Base-by-base conservation (phyloP, 192 early-diverging fungal genomes). In the Hyaloraphidium curvatum region DNA sequence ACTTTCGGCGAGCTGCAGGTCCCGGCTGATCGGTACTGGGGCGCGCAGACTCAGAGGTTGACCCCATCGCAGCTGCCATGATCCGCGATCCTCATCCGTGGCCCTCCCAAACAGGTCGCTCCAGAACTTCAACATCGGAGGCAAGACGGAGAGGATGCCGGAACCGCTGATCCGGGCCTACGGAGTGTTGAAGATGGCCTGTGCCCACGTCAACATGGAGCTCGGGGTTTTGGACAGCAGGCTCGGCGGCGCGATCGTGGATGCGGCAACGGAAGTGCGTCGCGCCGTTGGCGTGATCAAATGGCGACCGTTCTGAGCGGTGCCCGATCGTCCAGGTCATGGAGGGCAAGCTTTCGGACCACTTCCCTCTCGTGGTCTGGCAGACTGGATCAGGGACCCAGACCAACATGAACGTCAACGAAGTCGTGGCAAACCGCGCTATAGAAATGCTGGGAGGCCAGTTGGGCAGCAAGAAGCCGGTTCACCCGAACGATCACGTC, bases 401-500 rank as follows among this genome's bases (percentile, higher is more conserved):
- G 73, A 83, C 89, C 55, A 95, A 97, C 80, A 95, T 95, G 91
- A 95, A 95, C 59, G 86, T 79, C 59, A 90, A 87, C 66, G 73
- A 81, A 65, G 93, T 97, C 39, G 88, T 98, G 62, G 87, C 94
- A 52, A 98, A 98, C 83, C 83, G 94, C 37, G 94, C 94, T 26
- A 96, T 89, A 58, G 89, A 98, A 67, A 72, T 96, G 30, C 67
- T 98, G 31, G 71, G 71, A n/a, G 83, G 81, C 41, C 79, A 89
- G 63, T 74, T 90, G 37, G 93, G 93, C 52, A 77, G 71, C 67
- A 89, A 97, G 79, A 80, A 75, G 55, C 91, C 91, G n/a, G 91
- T 98, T 31, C 94, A 98, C 65, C 94, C 94, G 30, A 98, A 98
- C 69, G 94, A 98, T 70, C 90, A 94, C 53, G 91, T 96, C 63